Conservation (phyloP, 352 stramenopile genomes). For the Globisporangium mamillatum region DNA sequence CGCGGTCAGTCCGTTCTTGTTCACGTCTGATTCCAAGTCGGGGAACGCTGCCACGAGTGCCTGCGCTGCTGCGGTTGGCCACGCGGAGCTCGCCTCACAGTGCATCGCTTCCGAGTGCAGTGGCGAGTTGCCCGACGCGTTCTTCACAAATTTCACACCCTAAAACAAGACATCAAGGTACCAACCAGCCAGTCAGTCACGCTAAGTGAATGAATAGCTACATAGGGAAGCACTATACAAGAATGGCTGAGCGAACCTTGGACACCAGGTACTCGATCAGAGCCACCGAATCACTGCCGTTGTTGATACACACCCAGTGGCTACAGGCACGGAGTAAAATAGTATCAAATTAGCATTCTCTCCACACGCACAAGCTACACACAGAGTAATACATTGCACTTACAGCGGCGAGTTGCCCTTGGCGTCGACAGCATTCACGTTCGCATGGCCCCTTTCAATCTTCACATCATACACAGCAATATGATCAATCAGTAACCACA, state of each 20-base stretch:
- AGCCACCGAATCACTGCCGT: slow-evolving; percentile 35
- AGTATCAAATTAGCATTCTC: not conserved
- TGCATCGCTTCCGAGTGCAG: slow-evolving; percentile 79
- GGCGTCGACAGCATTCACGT: slow-evolving; percentile 52
- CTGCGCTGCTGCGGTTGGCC: slow-evolving; percentile 50
- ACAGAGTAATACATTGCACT: slow-evolving; percentile 1
- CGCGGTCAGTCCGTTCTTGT: slow-evolving; percentile 55
- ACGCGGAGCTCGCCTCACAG: slow-evolving; percentile 49
- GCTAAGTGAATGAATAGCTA: no score
- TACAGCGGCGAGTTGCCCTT: slow-evolving; percentile 76
- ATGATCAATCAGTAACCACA: not conserved
- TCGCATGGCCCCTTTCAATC: slow-evolving; percentile 54
- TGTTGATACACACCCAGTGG: slow-evolving; percentile 73
- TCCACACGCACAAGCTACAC: not conserved
- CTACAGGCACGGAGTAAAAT: slow-evolving; percentile 19
- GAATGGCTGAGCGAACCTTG: slow-evolving; percentile 36
- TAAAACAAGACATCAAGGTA: slow-evolving; percentile 13
- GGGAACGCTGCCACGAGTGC: slow-evolving; percentile 49
- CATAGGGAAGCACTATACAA: no score
- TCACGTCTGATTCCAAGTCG: slow-evolving; percentile 46
- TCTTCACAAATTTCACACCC: slow-evolving; percentile 62
- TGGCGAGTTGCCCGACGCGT: slow-evolving; percentile 53
- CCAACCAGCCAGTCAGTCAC: not conserved
- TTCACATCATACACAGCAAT: slow-evolving; percentile 2
- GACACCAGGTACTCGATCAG: slow-evolving; percentile 55